These are phyloP conservation scores for Prunus dulcis DNA, from an alignment of 306 rosid species.

Conservation along the genomic window DNA sequence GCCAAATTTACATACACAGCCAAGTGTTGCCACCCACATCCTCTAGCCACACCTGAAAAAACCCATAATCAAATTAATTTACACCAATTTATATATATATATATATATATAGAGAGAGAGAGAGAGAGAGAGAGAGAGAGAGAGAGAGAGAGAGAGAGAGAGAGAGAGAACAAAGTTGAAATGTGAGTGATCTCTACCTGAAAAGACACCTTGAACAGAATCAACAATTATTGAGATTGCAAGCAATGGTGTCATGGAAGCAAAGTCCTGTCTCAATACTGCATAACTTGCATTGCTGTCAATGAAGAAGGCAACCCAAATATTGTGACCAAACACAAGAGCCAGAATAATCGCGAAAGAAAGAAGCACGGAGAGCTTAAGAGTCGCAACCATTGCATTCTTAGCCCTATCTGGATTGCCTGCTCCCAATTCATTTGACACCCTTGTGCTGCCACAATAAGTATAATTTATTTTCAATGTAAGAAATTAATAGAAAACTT, in stretches of 20 bases:
- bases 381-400: slow-evolving; percentile 63
- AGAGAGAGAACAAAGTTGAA: not conserved
- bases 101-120: too few relatives aligned
- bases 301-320: slow-evolving; percentile 62
- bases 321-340: slow-evolving; percentile 51
- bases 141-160: not conserved
- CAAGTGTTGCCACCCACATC: slow-evolving; percentile 80
- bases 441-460: slow-evolving; percentile 58
- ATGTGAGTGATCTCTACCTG: slow-evolving; percentile 48
- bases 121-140: too few relatives aligned
- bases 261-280: slow-evolving; percentile 44
- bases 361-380: slow-evolving; percentile 64
- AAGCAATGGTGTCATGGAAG: slow-evolving; percentile 70
- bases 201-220: slow-evolving; percentile 71
- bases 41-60: slow-evolving; percentile 75
- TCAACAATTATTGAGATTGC: slow-evolving; percentile 61
- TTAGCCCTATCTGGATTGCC: slow-evolving; percentile 53
- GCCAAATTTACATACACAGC: slow-evolving; percentile 59
- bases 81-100: not conserved
- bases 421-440: slow-evolving; percentile 87
- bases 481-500: not conserved
- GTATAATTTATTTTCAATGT: slow-evolving; percentile 4
- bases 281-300: slow-evolving; percentile 21
- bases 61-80: not conserved
- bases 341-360: slow-evolving; percentile 43